Conservation (phyloP, 345 rosid genomes). For the Bretschneidera sinensis region DNA sequence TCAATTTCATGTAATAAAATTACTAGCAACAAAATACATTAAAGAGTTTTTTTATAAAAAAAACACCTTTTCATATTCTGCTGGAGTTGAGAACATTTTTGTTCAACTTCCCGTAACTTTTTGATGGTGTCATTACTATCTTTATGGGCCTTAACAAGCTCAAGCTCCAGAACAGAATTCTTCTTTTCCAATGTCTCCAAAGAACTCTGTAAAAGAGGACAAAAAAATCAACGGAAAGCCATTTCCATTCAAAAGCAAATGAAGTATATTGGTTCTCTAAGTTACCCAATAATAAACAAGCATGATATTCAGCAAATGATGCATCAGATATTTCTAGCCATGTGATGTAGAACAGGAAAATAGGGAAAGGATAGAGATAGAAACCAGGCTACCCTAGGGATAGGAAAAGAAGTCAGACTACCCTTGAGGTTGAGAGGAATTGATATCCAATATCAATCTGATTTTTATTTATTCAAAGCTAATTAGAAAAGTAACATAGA, state of each 20-base stretch:
- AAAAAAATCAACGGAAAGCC: constrained; percentile 6
- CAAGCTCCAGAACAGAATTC: constrained; percentile 64
- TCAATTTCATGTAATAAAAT: no score
- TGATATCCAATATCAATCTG: no score
- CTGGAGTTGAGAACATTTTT: constrained; percentile 62
- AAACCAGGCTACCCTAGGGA: neutral
- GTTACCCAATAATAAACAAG: neutral
- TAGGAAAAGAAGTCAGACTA: no score
- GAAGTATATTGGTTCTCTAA: no score
- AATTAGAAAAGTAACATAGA: no score
- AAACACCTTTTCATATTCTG: constrained; percentile 61
- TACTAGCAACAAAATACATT: no score
- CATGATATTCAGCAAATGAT: neutral
- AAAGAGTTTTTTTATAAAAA: no score
- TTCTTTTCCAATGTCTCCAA: constrained; percentile 59
- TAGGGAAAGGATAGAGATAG: no score
- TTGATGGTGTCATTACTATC: constrained; percentile 39
- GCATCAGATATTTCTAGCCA: neutral
- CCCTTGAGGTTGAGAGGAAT: no score
- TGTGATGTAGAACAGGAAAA: neutral
- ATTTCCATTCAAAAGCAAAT: neutral
- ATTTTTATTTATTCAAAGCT: no score
- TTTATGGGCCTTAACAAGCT: constrained; percentile 58
- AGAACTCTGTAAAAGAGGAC: constrained; percentile 38
- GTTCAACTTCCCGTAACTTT: constrained; percentile 65